Conservation (phyloP, 768 basidiomycete species). For the Leucocoprinus sp. region DNA sequence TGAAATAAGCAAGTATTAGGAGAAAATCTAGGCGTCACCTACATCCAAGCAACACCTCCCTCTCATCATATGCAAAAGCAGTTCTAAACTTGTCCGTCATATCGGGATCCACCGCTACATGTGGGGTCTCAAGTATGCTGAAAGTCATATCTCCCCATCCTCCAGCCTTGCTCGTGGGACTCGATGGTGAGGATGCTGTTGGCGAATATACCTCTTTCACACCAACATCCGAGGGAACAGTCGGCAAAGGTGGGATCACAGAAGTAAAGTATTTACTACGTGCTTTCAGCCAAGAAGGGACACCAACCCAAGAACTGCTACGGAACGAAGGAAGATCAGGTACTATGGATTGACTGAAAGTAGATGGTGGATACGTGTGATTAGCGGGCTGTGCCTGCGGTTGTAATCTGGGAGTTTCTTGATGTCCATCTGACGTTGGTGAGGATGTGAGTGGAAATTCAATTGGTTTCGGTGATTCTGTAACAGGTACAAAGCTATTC, state of each 20-base stretch:
- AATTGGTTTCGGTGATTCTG: conserved; percentile 31
- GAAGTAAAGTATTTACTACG: conserved; percentile 33
- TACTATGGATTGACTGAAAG: conserved; percentile 38
- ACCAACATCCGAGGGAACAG: conserved; percentile 22
- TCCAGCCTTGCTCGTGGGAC: conserved; percentile 24
- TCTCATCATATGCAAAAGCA: conserved; percentile 84
- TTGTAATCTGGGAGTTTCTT: conserved; percentile 10
- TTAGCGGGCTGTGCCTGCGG: conserved; percentile 24
- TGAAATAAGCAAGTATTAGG: conserved; percentile 10
- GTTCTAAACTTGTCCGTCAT: conserved; percentile 67
- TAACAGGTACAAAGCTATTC: conserved; percentile 55
- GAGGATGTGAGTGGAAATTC: conserved; percentile 6
- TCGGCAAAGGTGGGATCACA: conserved; percentile 15
- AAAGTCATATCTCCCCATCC: conserved; percentile 56
- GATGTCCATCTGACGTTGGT: conserved; percentile 9
- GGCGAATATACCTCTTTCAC: conserved; percentile 60
- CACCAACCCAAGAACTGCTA: conserved; percentile 55
- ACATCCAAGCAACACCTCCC: conserved; percentile 85
- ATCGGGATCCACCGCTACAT: conserved; percentile 52
- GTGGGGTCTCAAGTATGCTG: conserved; percentile 75
- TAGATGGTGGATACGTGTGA: conserved; percentile 79
- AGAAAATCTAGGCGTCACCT: conserved; percentile 25
- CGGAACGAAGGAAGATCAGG: conserved; percentile 40
- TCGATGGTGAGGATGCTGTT: conserved; percentile 20
- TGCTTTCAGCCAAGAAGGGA: conserved; percentile 64